These are phyloP conservation scores for Papilionanthe hybrid DNA, from an alignment of 116 monocot species.

Conservation along the genomic window DNA sequence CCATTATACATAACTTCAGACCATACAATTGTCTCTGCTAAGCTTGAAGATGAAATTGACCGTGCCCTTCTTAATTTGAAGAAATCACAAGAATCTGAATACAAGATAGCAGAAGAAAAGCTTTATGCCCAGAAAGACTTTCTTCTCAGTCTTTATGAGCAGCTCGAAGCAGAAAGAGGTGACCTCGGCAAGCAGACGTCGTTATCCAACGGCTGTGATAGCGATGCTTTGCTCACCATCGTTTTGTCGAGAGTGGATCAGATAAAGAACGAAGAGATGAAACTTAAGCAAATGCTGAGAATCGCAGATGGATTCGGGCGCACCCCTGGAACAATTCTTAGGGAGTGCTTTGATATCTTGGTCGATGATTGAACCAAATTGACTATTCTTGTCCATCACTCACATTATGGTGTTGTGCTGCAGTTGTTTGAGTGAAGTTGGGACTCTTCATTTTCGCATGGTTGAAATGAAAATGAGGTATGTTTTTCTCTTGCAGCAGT, in stretches of 20 bases:
- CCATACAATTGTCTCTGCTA: conserved; percentile 21
- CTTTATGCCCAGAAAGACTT: conserved; percentile 51
- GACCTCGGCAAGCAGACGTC: conserved; percentile 29
- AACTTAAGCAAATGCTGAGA: conserved; percentile 46
- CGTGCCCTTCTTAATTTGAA: conserved; percentile 41
- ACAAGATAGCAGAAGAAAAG: conserved; percentile 44
- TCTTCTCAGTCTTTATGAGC: conserved; percentile 43
- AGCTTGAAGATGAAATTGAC: conserved; percentile 51
- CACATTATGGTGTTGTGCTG: not conserved
- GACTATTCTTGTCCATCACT: not conserved
- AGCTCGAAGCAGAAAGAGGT: conserved; percentile 37
- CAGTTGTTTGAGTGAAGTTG: not conserved
- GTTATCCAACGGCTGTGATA: conserved; percentile 8
- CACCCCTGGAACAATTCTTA: conserved; percentile 17
- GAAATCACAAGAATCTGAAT: conserved; percentile 54
- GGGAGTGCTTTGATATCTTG: conserved; percentile 23
- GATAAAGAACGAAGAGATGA: conserved; percentile 55
- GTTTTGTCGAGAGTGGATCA: conserved; percentile 36
- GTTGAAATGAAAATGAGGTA: not conserved
- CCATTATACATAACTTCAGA: conserved; percentile 30
- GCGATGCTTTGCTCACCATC: conserved; percentile 22
- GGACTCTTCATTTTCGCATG: not conserved
- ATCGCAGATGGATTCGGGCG: conserved; percentile 35
- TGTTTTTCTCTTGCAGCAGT: too few relatives aligned
- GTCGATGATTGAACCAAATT: conserved; percentile 16